These are phyloP conservation scores for Leucocoprinus birnbaumii DNA, from an alignment of 768 basidiomycete genomes.

Conservation along the genomic window DNA sequence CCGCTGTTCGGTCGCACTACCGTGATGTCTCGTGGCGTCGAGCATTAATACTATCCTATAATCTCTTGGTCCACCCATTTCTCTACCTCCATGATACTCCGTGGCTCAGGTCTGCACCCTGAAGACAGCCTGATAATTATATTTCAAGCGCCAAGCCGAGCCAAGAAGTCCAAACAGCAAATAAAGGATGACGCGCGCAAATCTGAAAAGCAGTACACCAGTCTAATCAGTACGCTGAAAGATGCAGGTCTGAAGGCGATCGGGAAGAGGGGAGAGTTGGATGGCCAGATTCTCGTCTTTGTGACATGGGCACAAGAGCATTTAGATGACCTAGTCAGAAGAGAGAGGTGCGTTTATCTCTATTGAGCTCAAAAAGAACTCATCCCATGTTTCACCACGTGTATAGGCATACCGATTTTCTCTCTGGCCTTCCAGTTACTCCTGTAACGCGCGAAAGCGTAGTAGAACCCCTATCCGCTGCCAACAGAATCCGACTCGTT, in stretches of 20 bases:
- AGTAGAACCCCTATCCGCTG: conserved; percentile 51
- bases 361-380: background rate
- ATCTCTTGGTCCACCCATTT: background rate
- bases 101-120: background rate
- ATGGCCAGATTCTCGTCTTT: conserved; percentile 76
- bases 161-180: background rate
- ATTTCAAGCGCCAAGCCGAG: background rate
- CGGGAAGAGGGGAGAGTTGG: conserved; percentile 71
- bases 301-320: conserved; percentile 64
- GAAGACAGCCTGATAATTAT: background rate
- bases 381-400: background rate
- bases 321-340: conserved; percentile 61
- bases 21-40: background rate
- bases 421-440: conserved; percentile 67
- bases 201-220: conserved; percentile 67
- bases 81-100: background rate
- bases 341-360: conserved; percentile 60
- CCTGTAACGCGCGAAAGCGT: conserved; percentile 43
- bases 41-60: too few species aligned
- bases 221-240: conserved; percentile 58
- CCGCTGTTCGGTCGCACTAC: background rate
- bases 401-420: conserved; percentile 68
- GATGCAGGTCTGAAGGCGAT: conserved; percentile 67
- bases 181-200: conserved; percentile 47
- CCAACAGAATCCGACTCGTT: conserved; percentile 81